Conservation (phyloP, 2,329 filamentous ascomycete species). For the Cucurbitaria berberidis region DNA sequence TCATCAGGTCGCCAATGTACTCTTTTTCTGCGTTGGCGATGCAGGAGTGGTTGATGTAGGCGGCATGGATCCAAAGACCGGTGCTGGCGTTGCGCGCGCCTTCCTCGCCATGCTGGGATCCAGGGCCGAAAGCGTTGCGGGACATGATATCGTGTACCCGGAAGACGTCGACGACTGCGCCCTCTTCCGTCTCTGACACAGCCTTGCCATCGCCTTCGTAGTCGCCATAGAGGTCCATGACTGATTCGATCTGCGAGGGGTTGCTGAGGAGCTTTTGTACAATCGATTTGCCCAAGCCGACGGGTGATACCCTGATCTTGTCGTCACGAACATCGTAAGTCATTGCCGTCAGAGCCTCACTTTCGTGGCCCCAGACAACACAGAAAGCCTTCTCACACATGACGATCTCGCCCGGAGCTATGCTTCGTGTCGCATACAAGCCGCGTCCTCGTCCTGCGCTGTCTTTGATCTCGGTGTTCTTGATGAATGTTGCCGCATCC, state of each 20-base stretch:
- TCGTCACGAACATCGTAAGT: conserved; percentile 53
- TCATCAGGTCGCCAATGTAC: conserved; percentile 48
- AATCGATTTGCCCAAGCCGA: conserved; percentile 31
- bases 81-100: conserved; percentile 31
- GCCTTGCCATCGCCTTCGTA: conserved; percentile 50
- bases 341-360: conserved; percentile 50
- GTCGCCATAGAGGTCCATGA: conserved; percentile 43
- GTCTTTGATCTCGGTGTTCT: conserved; percentile 50
- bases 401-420: conserved; percentile 59
- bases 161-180: conserved; percentile 57
- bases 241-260: conserved; percentile 41
- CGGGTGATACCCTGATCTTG: conserved; percentile 31
- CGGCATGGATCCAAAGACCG: conserved; percentile 51
- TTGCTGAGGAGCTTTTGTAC: conserved; percentile 58
- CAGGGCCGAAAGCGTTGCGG: conserved; percentile 55
- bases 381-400: conserved; percentile 64
- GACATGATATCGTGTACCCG: conserved; percentile 54
- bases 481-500: conserved; percentile 57
- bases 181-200: conserved; percentile 43
- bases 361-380: conserved; percentile 52
- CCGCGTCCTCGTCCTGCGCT: conserved; percentile 56
- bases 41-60: conserved; percentile 56
- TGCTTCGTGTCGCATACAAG: conserved; percentile 57
- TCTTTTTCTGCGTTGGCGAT: conserved; percentile 49
- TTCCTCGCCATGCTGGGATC: conserved; percentile 32